phyloP scores from a whole-genome alignment of 2,329 filamentous ascomycete species.

The Fusarium decemcellulare region DNA sequence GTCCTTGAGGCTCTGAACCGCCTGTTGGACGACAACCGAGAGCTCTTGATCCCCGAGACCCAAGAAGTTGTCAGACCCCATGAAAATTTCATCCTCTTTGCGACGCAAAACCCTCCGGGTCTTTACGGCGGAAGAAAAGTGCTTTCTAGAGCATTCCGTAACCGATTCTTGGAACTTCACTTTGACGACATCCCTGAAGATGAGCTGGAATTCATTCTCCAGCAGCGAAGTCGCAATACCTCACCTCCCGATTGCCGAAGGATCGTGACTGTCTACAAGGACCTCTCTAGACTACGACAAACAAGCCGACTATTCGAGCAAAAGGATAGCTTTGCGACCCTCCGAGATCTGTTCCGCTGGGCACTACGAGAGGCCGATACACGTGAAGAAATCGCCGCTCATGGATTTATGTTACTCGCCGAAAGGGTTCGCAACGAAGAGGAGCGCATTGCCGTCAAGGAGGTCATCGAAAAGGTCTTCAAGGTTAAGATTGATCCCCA shows the following conservation, averaged over 20 bases:
- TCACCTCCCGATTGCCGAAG: constrained; percentile 91
- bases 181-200: constrained; percentile 98
- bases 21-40: constrained; percentile 94
- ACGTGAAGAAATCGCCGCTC: constrained; percentile 88
- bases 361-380: constrained; percentile 87
- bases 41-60: constrained; percentile 95
- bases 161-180: constrained; percentile 96
- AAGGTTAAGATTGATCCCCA: constrained; percentile 85
- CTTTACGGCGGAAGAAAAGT: constrained; percentile 96
- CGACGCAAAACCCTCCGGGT: constrained; percentile 96
- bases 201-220: constrained; percentile 92
- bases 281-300: constrained; percentile 90
- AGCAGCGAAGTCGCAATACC: constrained; percentile 87
- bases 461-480: constrained; percentile 91
- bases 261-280: constrained; percentile 95
- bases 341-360: constrained; percentile 97
- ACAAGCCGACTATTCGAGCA: constrained; percentile 95
- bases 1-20: constrained; percentile 97
- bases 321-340: constrained; percentile 95
- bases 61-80: constrained; percentile 95
- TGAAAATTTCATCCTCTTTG: constrained; percentile 97
- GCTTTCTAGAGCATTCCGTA: constrained; percentile 94
- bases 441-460: constrained; percentile 87
- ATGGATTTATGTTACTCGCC: constrained; percentile 96
- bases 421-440: constrained; percentile 94